Base-by-base conservation (phyloP, 345 rosid genomes). In the Salix brachista region DNA sequence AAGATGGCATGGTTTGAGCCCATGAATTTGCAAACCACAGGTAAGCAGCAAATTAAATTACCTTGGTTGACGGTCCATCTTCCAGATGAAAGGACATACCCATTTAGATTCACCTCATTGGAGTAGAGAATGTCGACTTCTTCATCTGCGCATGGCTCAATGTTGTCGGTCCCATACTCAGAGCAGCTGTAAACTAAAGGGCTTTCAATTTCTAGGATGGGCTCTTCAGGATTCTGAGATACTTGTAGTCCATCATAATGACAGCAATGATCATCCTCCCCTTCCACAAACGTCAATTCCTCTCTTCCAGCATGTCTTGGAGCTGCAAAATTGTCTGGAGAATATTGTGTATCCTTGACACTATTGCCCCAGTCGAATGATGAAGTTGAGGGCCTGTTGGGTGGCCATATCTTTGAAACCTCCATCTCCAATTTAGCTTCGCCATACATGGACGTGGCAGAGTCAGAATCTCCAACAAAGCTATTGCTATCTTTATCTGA, bases 31-130 rank as follows among this genome's bases (percentile, higher is more conserved):
- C 70, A 37, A 28, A 21, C 42, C 37, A 25, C 50, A 42, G 16
- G n/a, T 13, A n/a, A 56, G 44, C 66, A 77, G 69, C 56, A 48
- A 36, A 37, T 39, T 54, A 60, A 67, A 67, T 67, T 83, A 94
- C 97, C 96, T 92, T 79, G 87, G 82, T 84, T 79, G 71, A 85
- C 74, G n/a, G 77, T 74, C 93, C 91, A 89, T 78, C 92, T 86
- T 71, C 94, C 94, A 12, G 94, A 91, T 48, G 96, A 91, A 81
- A 90, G 89, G 76, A 86, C 85, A 74, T 77, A 87, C 1, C 39
- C 66, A 72, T 83, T 83, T 68, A 89, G 82, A 74, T 84, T 87
- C 73, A 26, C 73, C 10, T 54, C 88, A 12, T 62, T 68, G 11
- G 87, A 69, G 77, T 79, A 41, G 25, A 82, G 77, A 75, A 74